A percentile compares a stretch with the other conserved stretches of the same genome.
Evolutionary conservation across 1,284 basidiomycete genomes (phyloP).

Genomic region (Apiotrichum sp.): DNA sequence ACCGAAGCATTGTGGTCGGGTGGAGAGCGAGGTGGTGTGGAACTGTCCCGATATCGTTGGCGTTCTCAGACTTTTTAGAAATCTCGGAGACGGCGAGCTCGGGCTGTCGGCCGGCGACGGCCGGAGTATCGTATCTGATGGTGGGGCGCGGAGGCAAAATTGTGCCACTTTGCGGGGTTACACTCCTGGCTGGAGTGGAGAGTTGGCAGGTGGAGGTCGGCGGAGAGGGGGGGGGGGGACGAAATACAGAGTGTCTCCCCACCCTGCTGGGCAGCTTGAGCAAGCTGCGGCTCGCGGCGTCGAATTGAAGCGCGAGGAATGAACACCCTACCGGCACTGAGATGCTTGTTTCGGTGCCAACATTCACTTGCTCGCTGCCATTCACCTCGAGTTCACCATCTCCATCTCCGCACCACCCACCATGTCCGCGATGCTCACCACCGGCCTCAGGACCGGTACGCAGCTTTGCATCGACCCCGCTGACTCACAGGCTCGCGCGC

Average conservation of each 20-base stretch:
- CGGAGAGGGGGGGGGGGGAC: no score
- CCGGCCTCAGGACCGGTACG: conserved; percentile 34
- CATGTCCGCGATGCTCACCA: conserved; percentile 30
- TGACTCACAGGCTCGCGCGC: conserved; percentile 16
- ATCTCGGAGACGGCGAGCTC: neutral
- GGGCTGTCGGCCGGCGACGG: neutral
- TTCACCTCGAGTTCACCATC: neutral
- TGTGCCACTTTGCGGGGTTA: conserved; percentile 1
- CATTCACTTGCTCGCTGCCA: neutral
- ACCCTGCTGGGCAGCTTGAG: no score
- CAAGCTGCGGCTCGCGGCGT: no score
- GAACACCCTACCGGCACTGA: no score
- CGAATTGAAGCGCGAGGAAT: no score
- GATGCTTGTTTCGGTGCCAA: no score
- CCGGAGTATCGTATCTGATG: neutral
- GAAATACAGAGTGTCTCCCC: no score
- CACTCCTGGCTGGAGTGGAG: no score
- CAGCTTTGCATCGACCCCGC: neutral
- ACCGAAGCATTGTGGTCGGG: conserved; percentile 12
- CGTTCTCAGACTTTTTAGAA: neutral
- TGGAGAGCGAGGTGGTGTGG: neutral
- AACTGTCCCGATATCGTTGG: no score
- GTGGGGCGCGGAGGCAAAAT: neutral
- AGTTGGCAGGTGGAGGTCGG: no score
- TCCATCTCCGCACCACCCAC: neutral